phyloP scores from a whole-genome alignment of 352 stramenopile species.

The Phytophthora syringae region DNA sequence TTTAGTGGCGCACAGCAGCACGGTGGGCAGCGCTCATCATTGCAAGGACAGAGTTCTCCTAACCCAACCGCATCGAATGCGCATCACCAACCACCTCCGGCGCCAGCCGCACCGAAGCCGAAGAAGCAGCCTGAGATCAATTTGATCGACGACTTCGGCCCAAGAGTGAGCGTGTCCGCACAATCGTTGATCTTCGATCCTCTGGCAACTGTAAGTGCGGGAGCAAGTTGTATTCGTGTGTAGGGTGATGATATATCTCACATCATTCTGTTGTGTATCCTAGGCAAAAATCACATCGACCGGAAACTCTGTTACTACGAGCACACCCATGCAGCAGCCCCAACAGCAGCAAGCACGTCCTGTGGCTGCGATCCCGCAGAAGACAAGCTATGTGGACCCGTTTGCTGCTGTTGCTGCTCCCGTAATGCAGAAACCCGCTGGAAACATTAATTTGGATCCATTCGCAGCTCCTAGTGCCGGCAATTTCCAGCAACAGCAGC shows the following conservation, averaged over 20 bases:
- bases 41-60: slow-evolving; percentile 32
- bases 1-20: slow-evolving; percentile 25
- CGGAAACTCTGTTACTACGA: slow-evolving; percentile 12
- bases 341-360: slow-evolving; percentile 31
- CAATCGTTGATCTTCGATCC: slow-evolving; percentile 82
- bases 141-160: slow-evolving; percentile 75
- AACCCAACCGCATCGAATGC: slow-evolving; percentile 12
- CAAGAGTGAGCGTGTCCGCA: slow-evolving; percentile 64
- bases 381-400: slow-evolving; percentile 59
- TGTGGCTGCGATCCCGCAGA: slow-evolving; percentile 15
- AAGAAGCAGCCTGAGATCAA: slow-evolving; percentile 77
- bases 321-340: slow-evolving; percentile 13
- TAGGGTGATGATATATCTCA: slow-evolving; percentile 19
- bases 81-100: slow-evolving; percentile 22
- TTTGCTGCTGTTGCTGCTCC: slow-evolving; percentile 59
- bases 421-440: slow-evolving; percentile 47
- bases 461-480: slow-evolving; percentile 44
- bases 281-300: slow-evolving; percentile 38
- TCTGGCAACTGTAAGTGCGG: slow-evolving; percentile 55
- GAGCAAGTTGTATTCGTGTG: background rate
- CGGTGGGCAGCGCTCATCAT: slow-evolving; percentile 32
- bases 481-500: slow-evolving; percentile 32
- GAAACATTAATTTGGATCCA: slow-evolving; percentile 60
- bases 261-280: slow-evolving; percentile 14
- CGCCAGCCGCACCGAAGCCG: slow-evolving; percentile 30